These are phyloP conservation scores for Tetracladium maxilliforme DNA, from an alignment of 2,329 filamentous ascomycete species.

Conservation along the genomic window DNA sequence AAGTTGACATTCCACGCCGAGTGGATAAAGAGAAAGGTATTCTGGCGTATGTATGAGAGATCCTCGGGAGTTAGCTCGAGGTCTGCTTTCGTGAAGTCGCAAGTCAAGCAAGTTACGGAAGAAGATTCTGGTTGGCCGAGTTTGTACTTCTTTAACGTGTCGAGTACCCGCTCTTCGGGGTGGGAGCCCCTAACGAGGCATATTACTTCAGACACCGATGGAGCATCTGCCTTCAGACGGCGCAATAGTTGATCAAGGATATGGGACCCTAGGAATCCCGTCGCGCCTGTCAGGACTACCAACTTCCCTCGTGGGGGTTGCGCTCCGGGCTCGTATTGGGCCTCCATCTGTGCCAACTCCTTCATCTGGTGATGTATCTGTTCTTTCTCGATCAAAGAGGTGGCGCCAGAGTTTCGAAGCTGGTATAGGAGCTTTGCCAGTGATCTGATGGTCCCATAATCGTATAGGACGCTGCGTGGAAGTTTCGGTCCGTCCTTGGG, in stretches of 20 bases:
- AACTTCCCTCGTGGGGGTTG: not conserved
- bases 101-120: conserved; percentile 30
- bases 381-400: conserved; percentile 10
- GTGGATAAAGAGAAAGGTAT: conserved; percentile 40
- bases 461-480: conserved; percentile 43
- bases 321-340: conserved; percentile 12
- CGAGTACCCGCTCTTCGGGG: too few species aligned
- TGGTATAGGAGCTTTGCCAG: conserved; percentile 19
- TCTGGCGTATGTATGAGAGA: conserved; percentile 23
- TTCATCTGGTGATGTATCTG: conserved; percentile 20
- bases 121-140: too few species aligned
- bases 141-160: too few species aligned
- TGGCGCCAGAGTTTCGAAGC: conserved; percentile 11
- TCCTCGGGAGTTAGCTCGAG: conserved; percentile 29
- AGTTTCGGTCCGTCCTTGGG: too few species aligned
- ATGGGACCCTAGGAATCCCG: conserved; percentile 34
- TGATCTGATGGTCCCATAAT: conserved; percentile 34
- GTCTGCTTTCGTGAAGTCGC: conserved; percentile 25
- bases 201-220: too few species aligned
- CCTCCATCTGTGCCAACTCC: conserved; percentile 28
- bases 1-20: conserved; percentile 55
- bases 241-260: too few species aligned
- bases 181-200: too few species aligned
- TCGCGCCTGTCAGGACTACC: conserved; percentile 29
- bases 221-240: too few species aligned